phyloP scores from a whole-genome alignment of 257 asterid genomes.

The Solanum bulbocastanum region DNA sequence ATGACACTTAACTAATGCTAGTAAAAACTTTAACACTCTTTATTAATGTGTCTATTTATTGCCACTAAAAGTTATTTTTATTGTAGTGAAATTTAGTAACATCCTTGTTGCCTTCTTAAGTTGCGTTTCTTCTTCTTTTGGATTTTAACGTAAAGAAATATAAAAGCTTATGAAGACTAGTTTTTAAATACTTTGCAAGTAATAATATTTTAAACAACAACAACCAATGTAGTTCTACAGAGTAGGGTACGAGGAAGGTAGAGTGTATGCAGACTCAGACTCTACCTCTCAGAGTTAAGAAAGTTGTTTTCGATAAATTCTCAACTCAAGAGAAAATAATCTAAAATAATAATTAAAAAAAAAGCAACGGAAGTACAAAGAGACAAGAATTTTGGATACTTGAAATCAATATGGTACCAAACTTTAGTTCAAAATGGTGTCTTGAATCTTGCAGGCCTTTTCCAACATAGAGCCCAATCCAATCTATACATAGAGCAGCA shows the following conservation, averaged over 20 bases:
- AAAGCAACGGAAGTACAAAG: not conserved
- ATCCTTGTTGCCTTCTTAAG: not conserved
- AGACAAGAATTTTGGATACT: not conserved
- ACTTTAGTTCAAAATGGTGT: not conserved
- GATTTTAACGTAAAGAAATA: not conserved
- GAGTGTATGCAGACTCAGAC: not conserved
- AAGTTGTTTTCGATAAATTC: not conserved
- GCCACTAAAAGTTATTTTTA: no score
- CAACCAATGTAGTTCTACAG: not conserved
- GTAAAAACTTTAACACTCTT: no score
- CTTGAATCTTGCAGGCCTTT: not conserved
- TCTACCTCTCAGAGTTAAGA: not conserved
- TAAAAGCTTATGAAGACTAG: not conserved
- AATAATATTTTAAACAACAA: not conserved
- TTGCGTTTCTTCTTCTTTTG: not conserved
- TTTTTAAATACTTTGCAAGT: not conserved
- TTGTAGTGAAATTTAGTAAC: not conserved
- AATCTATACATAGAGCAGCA: not conserved
- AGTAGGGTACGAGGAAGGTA: not conserved
- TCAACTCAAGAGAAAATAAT: not conserved
- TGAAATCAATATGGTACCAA: not conserved
- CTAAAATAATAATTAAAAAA: not conserved
- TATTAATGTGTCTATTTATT: no score
- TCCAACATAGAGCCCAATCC: not conserved
- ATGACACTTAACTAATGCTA: no score